These are phyloP conservation scores for Beauveria bassiana DNA, from an alignment of 2,329 filamentous ascomycete genomes.

Conservation along the genomic window DNA sequence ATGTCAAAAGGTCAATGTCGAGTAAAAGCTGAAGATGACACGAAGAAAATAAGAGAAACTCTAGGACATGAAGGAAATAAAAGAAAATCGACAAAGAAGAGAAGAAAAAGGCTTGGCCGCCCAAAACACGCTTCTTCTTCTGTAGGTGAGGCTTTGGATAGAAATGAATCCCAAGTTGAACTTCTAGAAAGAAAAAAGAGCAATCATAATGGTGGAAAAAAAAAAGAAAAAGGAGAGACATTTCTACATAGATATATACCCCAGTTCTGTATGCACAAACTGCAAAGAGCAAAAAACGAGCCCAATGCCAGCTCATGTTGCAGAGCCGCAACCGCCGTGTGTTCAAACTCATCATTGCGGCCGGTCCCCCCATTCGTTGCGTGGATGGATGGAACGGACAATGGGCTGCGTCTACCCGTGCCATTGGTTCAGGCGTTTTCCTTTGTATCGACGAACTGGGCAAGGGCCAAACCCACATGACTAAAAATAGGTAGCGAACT, in stretches of 20 bases:
- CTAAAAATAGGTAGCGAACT: conserved; percentile 1
- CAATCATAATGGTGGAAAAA: neutral
- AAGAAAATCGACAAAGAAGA: conserved; percentile 2
- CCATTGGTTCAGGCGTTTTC: neutral
- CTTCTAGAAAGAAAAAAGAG: neutral
- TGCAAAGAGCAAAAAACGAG: neutral
- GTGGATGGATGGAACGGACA: neutral
- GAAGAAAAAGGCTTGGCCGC: conserved; percentile 3
- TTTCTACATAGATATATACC: conserved; percentile 8
- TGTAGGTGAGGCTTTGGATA: neutral
- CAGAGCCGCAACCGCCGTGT: conserved; percentile 8
- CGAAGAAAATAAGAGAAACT: conserved; percentile 16
- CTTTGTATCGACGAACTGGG: neutral
- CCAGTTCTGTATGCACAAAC: neutral
- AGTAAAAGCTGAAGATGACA: conserved; percentile 5
- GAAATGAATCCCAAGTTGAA: neutral
- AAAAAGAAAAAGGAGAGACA: conserved; percentile 5
- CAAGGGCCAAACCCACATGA: neutral
- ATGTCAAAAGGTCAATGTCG: neutral
- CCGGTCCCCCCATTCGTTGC: neutral
- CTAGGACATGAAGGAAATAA: conserved; percentile 18
- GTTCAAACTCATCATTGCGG: neutral
- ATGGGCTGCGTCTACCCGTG: neutral
- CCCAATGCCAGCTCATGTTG: neutral
- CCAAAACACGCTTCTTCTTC: neutral